Base-by-base conservation (phyloP, 441 rosid genomes). In the Metrosideros polymorpha region DNA sequence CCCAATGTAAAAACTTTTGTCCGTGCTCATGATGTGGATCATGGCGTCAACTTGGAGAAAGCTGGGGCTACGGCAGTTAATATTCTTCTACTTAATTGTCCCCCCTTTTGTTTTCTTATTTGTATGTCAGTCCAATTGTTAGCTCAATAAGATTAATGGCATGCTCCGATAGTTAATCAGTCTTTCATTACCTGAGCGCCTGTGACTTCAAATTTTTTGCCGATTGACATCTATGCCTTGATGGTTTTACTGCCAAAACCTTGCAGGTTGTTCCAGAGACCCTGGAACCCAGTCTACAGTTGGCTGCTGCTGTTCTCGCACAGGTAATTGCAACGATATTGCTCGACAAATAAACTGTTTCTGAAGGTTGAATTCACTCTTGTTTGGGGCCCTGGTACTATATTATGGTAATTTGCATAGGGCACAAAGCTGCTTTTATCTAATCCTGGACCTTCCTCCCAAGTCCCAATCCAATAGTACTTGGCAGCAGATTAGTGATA, bases 231-330 rank as follows among this genome's bases (percentile, higher is more conserved):
- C 14, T 39, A 66, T 39, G 82, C 82, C 82, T 42, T 61, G 71
- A 61, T 61, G 71, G 71, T 61, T 61, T 61, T 61, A 30, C 71
- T 61, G 71, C 43, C 63, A 75, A 61, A 88, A 89, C 85, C 84
- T 86, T 43, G 53, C 88, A 97, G 99, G 99, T 98, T 92, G 99
- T 98, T 61, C 99, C 99, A 27, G 99, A 96, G 94, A 94, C 97
- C 59, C 91, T 95, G 94, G 99, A 96, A 91, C 99, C 99, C 86
- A 98, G 99, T 92, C 94, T 98, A 83, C 99, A 98, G 90, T 93
- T 98, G 91, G 99, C 99, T 57, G 98, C 99, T 84, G 99, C 98
- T 88, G 99, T 98, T 91, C 99, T 98, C 88, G 98, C 99, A 27
- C 98, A 96, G 99, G 99, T 96, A 91, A 85, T 4, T 52, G 39